phyloP scores from a whole-genome alignment of 139 green algal genomes.

The Chlamydomonas sp. region DNA sequence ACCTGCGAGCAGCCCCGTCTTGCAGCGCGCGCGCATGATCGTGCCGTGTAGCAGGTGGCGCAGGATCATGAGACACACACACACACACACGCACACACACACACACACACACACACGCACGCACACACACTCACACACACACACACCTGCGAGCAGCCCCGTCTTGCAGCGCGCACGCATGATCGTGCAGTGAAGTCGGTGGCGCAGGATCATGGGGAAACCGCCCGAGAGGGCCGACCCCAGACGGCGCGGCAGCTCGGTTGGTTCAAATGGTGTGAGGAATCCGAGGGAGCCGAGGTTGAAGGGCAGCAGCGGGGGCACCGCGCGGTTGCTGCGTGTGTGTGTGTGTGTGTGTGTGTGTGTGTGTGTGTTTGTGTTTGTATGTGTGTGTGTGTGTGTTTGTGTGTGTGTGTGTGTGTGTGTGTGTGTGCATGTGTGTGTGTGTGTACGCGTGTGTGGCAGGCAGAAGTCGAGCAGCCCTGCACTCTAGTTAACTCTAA shows the following conservation, averaged over 20 bases:
- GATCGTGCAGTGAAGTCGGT: conserved; percentile 73
- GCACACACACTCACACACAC: too few relatives aligned
- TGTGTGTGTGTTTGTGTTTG: too few relatives aligned
- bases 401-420: too few relatives aligned
- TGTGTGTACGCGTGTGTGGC: too few relatives aligned
- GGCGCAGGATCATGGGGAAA: conserved; percentile 73
- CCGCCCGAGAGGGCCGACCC: conserved; percentile 31
- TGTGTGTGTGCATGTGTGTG: too few relatives aligned
- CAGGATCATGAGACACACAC: conserved; percentile 73
- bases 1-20: not conserved
- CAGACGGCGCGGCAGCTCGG: not conserved
- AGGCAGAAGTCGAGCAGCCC: too few relatives aligned
- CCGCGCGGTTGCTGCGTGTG: conserved; percentile 62
- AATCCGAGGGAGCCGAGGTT: conserved; percentile 87
- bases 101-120: too few relatives aligned
- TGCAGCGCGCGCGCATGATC: not conserved
- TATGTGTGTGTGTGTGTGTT: too few relatives aligned
- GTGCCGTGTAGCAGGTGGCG: conserved; percentile 74
- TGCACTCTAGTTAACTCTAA: too few relatives aligned
- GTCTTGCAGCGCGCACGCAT: conserved; percentile 29
- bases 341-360: too few relatives aligned
- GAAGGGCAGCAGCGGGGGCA: conserved; percentile 79
- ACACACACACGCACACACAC: too few relatives aligned
- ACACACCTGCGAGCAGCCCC: not conserved
- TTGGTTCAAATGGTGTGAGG: conserved; percentile 65